Evolutionary conservation across 2,329 filamentous ascomycete species (phyloP), one percentile per base, ranked within the genome.

Genomic region (Aphanoascus verrucosus): DNA sequence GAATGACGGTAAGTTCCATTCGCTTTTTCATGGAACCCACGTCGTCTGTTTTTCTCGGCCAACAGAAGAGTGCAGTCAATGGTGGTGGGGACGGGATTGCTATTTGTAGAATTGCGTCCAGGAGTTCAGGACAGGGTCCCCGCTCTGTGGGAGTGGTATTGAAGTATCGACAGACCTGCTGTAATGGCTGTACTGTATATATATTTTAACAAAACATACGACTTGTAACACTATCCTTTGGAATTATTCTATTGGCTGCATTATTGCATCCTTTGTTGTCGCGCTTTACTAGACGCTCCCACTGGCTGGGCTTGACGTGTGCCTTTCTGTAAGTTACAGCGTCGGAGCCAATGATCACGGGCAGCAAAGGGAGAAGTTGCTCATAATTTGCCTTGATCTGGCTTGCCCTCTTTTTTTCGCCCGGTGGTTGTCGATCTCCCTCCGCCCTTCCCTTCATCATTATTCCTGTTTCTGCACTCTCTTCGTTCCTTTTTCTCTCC

Each of bases 361-460:
- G 37, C 37, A n/a, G 17, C 37, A 9, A 17, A 23, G 34, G 15
- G 9, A 37, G 31, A 38, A 40, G 20, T 52, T 52, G 38, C 31
- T 46, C n/a, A 8, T 14, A 12, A 23, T 32, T 46, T 23, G 50
- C 38, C 32, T 28, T 52, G 42, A 14, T 38, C 50, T 49, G 32
- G 35, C 35, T 19, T 31, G 20, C 11, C 14, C 5, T 32, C 9
- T 32, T 15, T 15, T 20, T n/a, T 3, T 47, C n/a, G 12, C 34
- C 32, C n/a, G 17, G 41, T 31, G 49, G 20, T n/a, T 28, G 49
- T 50, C 46, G 47, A 54, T 50, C 52, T 20, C 46, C 47, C 52
- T 54, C 47, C 52, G 31, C 40, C 35, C 48, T 43, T 35, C 53
- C n/a, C n/a, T n/a, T n/a, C n/a, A n/a, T n/a, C n/a, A n/a, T n/a